Base-by-base conservation (phyloP, 371 early-diverging fungal genomes). In the Actinomortierella ambigua region DNA sequence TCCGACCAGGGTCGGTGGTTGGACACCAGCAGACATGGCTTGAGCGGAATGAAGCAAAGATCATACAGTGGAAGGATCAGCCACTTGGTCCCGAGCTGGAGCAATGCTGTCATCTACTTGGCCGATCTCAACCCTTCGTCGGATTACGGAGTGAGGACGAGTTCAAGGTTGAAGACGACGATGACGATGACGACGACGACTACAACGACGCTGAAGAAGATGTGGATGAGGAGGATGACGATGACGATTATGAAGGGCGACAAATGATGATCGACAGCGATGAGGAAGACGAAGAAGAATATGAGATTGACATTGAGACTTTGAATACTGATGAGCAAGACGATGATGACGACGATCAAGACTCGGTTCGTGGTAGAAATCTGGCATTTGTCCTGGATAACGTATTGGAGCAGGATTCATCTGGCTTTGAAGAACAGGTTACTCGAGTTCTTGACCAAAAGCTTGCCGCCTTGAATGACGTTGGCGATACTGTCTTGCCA, bases 21-120 rank as follows among this genome's bases (percentile, higher is more conserved):
- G 89, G 89, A 0, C 88, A 85, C 1, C 88, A 89, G 60, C 88
- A 88, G 75, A 88, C 87, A 65, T 89, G 80, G 62, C 61, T 89
- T 7, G 73, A 52, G 1, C 46, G 56, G 48, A 63, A 69, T 18
- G 69, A 69, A 40, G 41, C 55, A 23, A 39, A 39, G 50, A 55
- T 69, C 15, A 63, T 51, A 6, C n/a, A 24, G 5, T 51, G 51
- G 51, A 27, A 17, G 17, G 28, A 51, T 34, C 51, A 2, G 34
- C 51, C 51, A 17, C 51, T 24, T 51, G 28, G 51, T n/a, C 51
- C 8, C n/a, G 14, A 9, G 27, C 14, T 2, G 51, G 20, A 1
- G 29, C 51, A 14, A 50, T 56, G 11, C 55, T 57, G 14, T 42
- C 47, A 1, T 49, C 43, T 4, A 50, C 57, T 23, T 67, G 50